Conservation (phyloP, 2,329 filamentous ascomycete genomes). For the Pseudofabraea citricarpa region DNA sequence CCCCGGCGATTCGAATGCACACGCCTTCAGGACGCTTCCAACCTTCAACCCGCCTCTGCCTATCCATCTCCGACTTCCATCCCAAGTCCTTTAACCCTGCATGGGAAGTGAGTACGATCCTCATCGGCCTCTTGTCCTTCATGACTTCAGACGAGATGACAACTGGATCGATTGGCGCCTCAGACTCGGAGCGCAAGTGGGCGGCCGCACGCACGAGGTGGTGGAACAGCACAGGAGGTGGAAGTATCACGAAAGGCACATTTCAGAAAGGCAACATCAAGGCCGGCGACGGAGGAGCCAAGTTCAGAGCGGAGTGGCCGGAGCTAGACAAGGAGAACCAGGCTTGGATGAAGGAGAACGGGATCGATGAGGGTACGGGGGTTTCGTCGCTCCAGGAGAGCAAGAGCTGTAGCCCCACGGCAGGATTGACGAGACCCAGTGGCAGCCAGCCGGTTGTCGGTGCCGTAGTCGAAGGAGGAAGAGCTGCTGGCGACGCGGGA, state of each 20-base stretch:
- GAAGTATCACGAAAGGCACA: slow-evolving; percentile 26
- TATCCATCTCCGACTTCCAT: slow-evolving; percentile 96
- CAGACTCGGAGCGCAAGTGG: slow-evolving; percentile 70
- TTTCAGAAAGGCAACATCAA: slow-evolving; percentile 73
- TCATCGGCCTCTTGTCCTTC: slow-evolving; percentile 90
- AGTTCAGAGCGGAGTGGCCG: slow-evolving; percentile 86
- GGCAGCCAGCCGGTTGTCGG: slow-evolving; percentile 49
- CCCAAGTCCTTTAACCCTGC: slow-evolving; percentile 97
- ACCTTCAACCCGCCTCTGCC: slow-evolving; percentile 83
- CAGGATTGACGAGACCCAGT: slow-evolving; percentile 56
- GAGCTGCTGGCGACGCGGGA: slow-evolving; percentile 71
- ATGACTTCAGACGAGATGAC: slow-evolving; percentile 99
- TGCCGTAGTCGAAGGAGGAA: slow-evolving; percentile 71
- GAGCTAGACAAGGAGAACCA: slow-evolving; percentile 86
- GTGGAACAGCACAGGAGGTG: slow-evolving; percentile 82
- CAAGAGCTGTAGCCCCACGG: slow-evolving; percentile 47
- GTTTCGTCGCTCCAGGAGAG: slow-evolving; percentile 51
- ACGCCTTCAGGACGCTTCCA: slow-evolving; percentile 95
- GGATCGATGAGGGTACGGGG: slow-evolving; percentile 74
- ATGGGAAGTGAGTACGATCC: slow-evolving; percentile 95
- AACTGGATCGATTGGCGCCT: slow-evolving; percentile 79
- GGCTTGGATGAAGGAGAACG: slow-evolving; percentile 82
- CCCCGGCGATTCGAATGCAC: slow-evolving; percentile 98
- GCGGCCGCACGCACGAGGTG: slow-evolving; percentile 76
- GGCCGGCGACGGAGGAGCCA: slow-evolving; percentile 85